phyloP scores from a whole-genome alignment of 441 rosid genomes.

The Populus hybrid region DNA sequence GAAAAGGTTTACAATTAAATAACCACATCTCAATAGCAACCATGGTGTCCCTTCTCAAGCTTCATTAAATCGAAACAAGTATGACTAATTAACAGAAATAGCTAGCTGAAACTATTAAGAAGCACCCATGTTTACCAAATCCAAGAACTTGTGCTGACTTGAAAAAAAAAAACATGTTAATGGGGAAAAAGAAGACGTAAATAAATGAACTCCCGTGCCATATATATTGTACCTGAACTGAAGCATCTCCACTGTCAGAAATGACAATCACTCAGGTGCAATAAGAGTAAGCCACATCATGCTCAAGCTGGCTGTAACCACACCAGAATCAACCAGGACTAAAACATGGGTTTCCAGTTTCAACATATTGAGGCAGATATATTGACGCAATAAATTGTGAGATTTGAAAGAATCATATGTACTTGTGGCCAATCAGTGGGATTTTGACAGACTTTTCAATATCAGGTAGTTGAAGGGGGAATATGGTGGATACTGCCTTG shows the following conservation, averaged over 20 bases:
- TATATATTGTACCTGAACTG: constrained; percentile 48
- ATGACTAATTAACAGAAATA: too few relatives aligned
- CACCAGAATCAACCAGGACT: constrained; percentile 49
- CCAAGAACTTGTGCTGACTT: neutral
- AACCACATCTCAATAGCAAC: neutral
- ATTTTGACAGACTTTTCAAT: constrained; percentile 53
- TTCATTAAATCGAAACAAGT: constrained; percentile 1
- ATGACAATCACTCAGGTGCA: constrained; percentile 42
- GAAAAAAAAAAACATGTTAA: too few relatives aligned
- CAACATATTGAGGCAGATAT: constrained; percentile 46
- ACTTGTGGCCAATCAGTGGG: constrained; percentile 65
- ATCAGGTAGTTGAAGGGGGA: constrained; percentile 58
- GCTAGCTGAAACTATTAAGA: too few relatives aligned
- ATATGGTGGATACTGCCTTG: constrained; percentile 47
- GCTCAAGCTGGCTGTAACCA: constrained; percentile 57
- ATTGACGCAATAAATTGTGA: constrained; percentile 41
- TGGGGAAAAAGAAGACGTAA: too few relatives aligned
- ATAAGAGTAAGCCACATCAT: constrained; percentile 72
- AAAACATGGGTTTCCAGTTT: constrained; percentile 52
- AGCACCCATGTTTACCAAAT: neutral
- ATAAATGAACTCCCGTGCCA: too few relatives aligned
- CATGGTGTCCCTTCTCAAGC: neutral
- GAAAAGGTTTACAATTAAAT: neutral
- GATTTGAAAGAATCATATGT: constrained; percentile 43
- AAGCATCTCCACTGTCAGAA: constrained; percentile 64